These are phyloP conservation scores for Colletotrichum chlorophyti DNA, from an alignment of 2,329 filamentous ascomycete genomes.

Conservation along the genomic window DNA sequence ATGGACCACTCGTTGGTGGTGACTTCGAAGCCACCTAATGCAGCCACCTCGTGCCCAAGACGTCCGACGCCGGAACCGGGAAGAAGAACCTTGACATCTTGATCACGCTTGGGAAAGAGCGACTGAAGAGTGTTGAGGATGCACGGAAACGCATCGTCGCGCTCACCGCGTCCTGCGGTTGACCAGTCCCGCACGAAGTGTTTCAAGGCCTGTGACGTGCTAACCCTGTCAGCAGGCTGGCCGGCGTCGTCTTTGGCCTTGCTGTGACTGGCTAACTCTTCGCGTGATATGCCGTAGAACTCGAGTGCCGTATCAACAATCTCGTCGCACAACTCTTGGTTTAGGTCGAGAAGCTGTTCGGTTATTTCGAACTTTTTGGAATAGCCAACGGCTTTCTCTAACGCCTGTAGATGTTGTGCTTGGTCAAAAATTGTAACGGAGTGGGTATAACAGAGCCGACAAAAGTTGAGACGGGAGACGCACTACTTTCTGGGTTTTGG, in stretches of 20 bases:
- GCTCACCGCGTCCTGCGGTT: conserved; percentile 51
- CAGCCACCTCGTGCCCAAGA: conserved; percentile 57
- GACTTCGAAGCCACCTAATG: conserved; percentile 54
- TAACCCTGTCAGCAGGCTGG: conserved; percentile 50
- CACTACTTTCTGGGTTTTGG: conserved; percentile 42
- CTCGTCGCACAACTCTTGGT: conserved; percentile 51
- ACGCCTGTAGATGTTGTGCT: conserved; percentile 44
- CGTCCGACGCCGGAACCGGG: conserved; percentile 61
- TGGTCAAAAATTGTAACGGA: too few species aligned
- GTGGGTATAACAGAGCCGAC: background rate
- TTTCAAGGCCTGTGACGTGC: conserved; percentile 60
- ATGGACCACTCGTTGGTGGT: conserved; percentile 65
- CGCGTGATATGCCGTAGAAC: conserved; percentile 51
- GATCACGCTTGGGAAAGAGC: conserved; percentile 37
- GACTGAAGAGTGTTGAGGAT: conserved; percentile 41
- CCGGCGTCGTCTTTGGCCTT: conserved; percentile 44
- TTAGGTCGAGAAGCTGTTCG: conserved; percentile 49
- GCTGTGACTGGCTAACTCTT: conserved; percentile 53
- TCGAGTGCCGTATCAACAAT: conserved; percentile 52
- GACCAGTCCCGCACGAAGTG: conserved; percentile 66
- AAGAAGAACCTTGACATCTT: conserved; percentile 48
- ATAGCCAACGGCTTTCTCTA: conserved; percentile 65
- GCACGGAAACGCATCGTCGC: conserved; percentile 49
- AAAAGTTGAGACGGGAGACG: background rate
- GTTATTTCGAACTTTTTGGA: conserved; percentile 57